Conservation (phyloP, 176 grass and related monocot genomes). For the Rhynchospora pubera region DNA sequence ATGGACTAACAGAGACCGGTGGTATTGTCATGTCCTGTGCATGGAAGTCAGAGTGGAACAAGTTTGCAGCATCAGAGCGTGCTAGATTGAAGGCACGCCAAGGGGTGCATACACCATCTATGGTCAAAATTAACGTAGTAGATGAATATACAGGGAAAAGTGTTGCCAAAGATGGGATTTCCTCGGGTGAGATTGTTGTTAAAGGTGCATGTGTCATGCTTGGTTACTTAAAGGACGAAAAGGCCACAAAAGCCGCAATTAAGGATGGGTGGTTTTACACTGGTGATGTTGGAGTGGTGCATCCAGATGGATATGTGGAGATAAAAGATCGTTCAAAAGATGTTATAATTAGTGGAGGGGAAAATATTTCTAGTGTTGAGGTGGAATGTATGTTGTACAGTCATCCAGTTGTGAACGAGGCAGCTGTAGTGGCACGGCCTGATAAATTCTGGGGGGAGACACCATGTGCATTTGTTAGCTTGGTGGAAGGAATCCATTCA, state of each 20-base stretch:
- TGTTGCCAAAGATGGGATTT: conserved; percentile 41
- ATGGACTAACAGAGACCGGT: conserved; percentile 68
- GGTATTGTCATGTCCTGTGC: conserved; percentile 49
- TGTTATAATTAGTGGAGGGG: conserved; percentile 87
- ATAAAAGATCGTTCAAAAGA: conserved; percentile 88
- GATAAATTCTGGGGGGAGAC: conserved; percentile 87
- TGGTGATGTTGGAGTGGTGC: conserved; percentile 71
- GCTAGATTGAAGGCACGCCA: conserved; percentile 70
- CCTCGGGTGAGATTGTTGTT: conserved; percentile 66
- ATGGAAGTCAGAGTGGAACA: conserved; percentile 71
- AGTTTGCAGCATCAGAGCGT: conserved; percentile 45
- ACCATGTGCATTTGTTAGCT: conserved; percentile 75
- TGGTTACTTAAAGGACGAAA: conserved; percentile 51
- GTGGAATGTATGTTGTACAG: conserved; percentile 68
- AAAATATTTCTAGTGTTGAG: conserved; percentile 97
- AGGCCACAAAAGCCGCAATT: conserved; percentile 31
- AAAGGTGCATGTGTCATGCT: conserved; percentile 51
- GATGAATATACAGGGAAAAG: conserved; percentile 39
- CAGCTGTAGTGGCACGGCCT: conserved; percentile 57
- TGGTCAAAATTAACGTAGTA: conserved; percentile 39
- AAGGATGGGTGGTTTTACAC: conserved; percentile 75
- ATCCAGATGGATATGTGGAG: conserved; percentile 72
- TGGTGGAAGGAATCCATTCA: conserved; percentile 27
- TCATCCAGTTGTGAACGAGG: conserved; percentile 64
- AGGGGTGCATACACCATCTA: conserved; percentile 44